Evolutionary conservation across 371 early-diverging fungal species (phyloP).

Genomic region (Mortierella polycephala): DNA sequence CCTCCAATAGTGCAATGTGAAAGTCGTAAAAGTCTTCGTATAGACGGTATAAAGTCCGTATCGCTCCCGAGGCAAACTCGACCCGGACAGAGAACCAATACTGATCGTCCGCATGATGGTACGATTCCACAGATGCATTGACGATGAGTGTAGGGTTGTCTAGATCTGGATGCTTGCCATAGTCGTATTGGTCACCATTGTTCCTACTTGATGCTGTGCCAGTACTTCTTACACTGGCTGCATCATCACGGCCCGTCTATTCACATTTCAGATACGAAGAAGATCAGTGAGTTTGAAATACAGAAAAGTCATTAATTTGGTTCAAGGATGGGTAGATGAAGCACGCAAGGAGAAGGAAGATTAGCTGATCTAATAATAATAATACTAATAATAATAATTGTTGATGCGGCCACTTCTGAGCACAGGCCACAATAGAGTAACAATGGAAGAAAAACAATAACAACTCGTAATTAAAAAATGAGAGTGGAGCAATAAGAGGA

Average conservation of each 20-base stretch:
- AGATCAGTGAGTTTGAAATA: too few relatives aligned
- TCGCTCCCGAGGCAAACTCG: constrained; percentile 61
- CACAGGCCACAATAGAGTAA: too few relatives aligned
- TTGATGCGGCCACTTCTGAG: too few relatives aligned
- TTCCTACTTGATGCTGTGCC: background rate
- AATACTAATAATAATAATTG: too few relatives aligned
- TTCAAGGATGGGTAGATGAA: too few relatives aligned
- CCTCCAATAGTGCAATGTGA: constrained; percentile 79
- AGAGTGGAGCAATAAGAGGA: background rate
- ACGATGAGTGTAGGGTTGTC: constrained; percentile 34
- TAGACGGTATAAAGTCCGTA: constrained; percentile 71
- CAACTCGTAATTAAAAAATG: too few relatives aligned
- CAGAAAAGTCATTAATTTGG: too few relatives aligned
- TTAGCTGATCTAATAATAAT: too few relatives aligned
- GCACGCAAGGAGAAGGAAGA: too few relatives aligned
- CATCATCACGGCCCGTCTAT: background rate
- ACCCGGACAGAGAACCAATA: constrained; percentile 79
- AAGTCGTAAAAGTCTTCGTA: constrained; percentile 88
- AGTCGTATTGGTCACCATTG: constrained; percentile 17
- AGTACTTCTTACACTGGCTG: background rate
- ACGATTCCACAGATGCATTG: constrained; percentile 69
- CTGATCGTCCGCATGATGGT: constrained; percentile 69
- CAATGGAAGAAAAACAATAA: too few relatives aligned
- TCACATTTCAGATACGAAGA: too few relatives aligned
- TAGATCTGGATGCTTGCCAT: background rate